phyloP scores from a whole-genome alignment of 2,329 filamentous ascomycete genomes.

The Penicillium thymicola region DNA sequence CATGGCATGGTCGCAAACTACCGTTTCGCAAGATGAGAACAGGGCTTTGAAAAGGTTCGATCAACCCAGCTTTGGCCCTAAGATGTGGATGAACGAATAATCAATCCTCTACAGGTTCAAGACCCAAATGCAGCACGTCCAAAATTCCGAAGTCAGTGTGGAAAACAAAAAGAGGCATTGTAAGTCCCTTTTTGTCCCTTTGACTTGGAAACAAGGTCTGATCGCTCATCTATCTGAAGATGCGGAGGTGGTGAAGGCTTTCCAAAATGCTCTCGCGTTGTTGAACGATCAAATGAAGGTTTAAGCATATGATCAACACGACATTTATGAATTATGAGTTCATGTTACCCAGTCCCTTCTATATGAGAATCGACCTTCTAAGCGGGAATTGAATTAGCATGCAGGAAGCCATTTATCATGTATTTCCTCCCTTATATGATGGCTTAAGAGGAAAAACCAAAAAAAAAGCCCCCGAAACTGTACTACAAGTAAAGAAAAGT shows the following conservation, averaged over 20 bases:
- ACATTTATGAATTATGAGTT: constrained; percentile 3
- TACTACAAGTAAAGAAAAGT: background rate
- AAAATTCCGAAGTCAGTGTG: constrained; percentile 67
- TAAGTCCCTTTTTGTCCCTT: constrained; percentile 47
- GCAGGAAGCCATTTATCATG: background rate
- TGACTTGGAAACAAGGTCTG: constrained; percentile 6
- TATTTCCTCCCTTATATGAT: background rate
- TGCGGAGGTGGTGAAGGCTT: constrained; percentile 47
- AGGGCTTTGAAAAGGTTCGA: constrained; percentile 71
- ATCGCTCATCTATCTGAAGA: constrained; percentile 29
- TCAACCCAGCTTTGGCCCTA: background rate
- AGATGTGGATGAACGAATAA: background rate
- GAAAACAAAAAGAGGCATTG: constrained; percentile 76
- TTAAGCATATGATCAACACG: background rate
- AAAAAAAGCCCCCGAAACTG: background rate
- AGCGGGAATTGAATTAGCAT: background rate
- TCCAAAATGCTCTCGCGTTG: constrained; percentile 47
- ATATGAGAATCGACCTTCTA: background rate
- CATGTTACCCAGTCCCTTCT: background rate
- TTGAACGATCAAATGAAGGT: constrained; percentile 33
- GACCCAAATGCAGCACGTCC: constrained; percentile 74
- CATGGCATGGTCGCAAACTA: constrained; percentile 71
- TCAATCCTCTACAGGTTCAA: constrained; percentile 57
- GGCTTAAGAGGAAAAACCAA: background rate
- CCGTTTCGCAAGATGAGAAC: constrained; percentile 68